Conservation (phyloP, 257 asterid species). For the Gentiana dahurica region DNA sequence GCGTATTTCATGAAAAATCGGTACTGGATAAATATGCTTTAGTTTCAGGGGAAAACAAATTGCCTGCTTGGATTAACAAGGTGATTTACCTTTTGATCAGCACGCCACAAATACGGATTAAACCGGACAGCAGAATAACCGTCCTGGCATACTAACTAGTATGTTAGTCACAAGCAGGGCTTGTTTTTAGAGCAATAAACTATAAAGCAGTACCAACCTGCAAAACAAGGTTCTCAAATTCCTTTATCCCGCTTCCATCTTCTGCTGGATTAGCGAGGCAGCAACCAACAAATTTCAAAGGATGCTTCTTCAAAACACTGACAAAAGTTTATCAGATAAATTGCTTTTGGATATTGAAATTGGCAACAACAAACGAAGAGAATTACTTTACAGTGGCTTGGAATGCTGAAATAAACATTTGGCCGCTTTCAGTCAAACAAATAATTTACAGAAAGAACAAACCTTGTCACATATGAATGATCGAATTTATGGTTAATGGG, state of each 20-base stretch:
- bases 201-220: slow-evolving; percentile 26
- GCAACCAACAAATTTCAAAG: slow-evolving; percentile 75
- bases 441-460: slow-evolving; percentile 5
- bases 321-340: slow-evolving; percentile 3
- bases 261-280: slow-evolving; percentile 93
- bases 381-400: background rate
- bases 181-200: slow-evolving; percentile 8
- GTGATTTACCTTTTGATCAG: slow-evolving; percentile 55
- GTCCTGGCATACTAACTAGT: slow-evolving; percentile 34
- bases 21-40: background rate
- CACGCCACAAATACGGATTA: slow-evolving; percentile 90
- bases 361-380: background rate
- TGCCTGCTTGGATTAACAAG: slow-evolving; percentile 2
- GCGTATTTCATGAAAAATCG: no score
- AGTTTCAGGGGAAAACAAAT: background rate
- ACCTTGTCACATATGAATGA: slow-evolving; percentile 91
- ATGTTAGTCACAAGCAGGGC: background rate
- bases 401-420: background rate
- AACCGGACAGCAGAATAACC: slow-evolving; percentile 89
- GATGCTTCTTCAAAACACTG: slow-evolving; percentile 69
- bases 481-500: slow-evolving; percentile 83
- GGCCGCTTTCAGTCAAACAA: background rate
- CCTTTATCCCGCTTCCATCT: slow-evolving; percentile 58
- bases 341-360: no score
- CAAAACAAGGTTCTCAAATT: slow-evolving; percentile 55